Conservation (phyloP, 768 basidiomycete genomes). For the Gloeopeniophorella convolvens region DNA sequence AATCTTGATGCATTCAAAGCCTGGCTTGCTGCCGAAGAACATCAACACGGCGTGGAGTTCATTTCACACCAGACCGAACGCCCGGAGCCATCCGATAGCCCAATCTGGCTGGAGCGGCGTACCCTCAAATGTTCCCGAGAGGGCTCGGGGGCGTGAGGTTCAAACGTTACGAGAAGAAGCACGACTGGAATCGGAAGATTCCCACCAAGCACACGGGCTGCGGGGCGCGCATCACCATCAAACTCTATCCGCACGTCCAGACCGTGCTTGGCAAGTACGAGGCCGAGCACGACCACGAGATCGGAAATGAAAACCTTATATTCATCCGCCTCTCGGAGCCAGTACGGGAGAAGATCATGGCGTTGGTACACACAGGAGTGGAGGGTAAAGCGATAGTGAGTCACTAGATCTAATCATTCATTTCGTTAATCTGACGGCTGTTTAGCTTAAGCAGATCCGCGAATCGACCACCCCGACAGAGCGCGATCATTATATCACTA, state of each 20-base stretch:
- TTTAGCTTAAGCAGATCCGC: background rate
- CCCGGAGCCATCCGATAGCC: constrained; percentile 11
- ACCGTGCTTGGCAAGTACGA: background rate
- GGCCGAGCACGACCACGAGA: background rate
- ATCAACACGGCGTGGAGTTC: no score
- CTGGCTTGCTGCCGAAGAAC: no score
- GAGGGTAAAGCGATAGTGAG: background rate
- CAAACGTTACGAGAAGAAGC: background rate
- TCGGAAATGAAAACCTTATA: background rate
- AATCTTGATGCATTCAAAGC: no score
- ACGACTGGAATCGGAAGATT: background rate
- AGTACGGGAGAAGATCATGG: background rate
- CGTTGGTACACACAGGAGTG: background rate
- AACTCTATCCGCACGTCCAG: background rate
- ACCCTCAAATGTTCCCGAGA: background rate
- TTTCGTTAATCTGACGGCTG: background rate
- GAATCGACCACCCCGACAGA: no score
- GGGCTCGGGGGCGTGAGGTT: background rate
- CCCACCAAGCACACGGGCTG: background rate
- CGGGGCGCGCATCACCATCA: background rate
- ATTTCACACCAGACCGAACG: no score
- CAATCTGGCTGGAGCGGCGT: constrained; percentile 12
- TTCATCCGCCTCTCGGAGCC: background rate
- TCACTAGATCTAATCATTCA: background rate
- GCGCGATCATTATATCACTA: background rate